A percentile compares a stretch with the other conserved stretches of the same genome.
These are phyloP conservation scores for Arthrinium puccinioides DNA, from an alignment of 2,329 filamentous ascomycete species.

Conservation along the genomic window DNA sequence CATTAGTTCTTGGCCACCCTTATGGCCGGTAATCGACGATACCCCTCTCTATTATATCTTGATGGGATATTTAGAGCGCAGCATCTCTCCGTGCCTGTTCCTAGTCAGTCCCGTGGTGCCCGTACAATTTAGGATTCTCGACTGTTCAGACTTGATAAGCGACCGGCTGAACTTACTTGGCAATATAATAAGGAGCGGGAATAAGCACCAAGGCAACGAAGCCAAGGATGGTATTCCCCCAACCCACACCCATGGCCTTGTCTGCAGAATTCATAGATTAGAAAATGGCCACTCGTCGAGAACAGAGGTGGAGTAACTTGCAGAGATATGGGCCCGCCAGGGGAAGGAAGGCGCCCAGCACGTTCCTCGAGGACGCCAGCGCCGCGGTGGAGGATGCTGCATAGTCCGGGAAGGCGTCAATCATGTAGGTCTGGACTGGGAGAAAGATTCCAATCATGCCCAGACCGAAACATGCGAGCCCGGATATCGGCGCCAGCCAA, in stretches of 20 bases:
- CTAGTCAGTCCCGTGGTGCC: too few species aligned
- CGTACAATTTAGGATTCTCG: too few species aligned
- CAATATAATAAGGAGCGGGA: too few species aligned
- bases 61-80: too few species aligned
- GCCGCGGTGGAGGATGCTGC: conserved; percentile 9
- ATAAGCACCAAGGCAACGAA: too few species aligned
- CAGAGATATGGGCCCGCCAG: conserved; percentile 9
- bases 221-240: conserved; percentile 9
- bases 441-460: conserved; percentile 8
- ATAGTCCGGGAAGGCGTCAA: conserved; percentile 9
- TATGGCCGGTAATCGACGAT: too few species aligned
- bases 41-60: too few species aligned
- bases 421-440: conserved; percentile 9
- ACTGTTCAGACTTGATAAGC: too few species aligned
- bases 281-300: background rate
- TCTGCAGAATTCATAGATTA: conserved; percentile 2
- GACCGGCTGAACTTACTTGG: too few species aligned
- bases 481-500: conserved; percentile 9
- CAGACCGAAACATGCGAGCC: conserved; percentile 6
- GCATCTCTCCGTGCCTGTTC: too few species aligned
- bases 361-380: conserved; percentile 7
- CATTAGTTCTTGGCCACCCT: too few species aligned
- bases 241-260: conserved; percentile 6
- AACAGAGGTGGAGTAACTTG: conserved; percentile 3
- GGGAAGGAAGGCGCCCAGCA: conserved; percentile 8